Base-by-base conservation (phyloP, 371 early-diverging fungal genomes). In the Syncephalastrum racemosum region DNA sequence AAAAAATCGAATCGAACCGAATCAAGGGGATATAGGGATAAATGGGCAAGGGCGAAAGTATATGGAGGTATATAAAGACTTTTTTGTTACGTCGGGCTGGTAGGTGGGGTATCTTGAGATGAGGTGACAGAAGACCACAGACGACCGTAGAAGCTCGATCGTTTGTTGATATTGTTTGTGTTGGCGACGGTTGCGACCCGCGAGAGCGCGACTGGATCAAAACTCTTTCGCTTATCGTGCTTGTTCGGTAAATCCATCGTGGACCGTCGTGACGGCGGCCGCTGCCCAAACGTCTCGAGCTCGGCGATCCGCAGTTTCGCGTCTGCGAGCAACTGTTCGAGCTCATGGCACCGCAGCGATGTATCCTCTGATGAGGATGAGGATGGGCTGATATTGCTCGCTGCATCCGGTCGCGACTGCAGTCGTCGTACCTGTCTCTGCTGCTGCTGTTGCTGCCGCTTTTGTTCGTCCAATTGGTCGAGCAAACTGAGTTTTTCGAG, bases 381-480 rank as follows among this genome's bases (percentile, higher is more conserved):
- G 24, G n/a, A 15, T 5, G n/a, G 16, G 24, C 24, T 24, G 49
- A 46, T 46, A 16, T 48, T 6, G 4, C 23, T 48, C 24, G 24
- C n/a, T n/a, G 4, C n/a, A 22, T 14, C 22, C 12, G 7, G 49
- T 6, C 12, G 36, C 10, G 36, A 2, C 10, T 31, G 36, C 10
- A 31, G 25, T 51, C 51, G 16, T 51, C 40, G 19, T 39, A 19
- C 2, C 23, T 7, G 14, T 24, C 36, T 12, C 22, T 16, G 31
- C 50, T 48, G 50, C 27, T 31, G 27, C n/a, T 39, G 46, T 47
- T 49, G 54, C 24, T 43, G 50, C 52, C n/a, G 70, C 44, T 70
- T 74, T 49, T 68, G 70, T 31, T 68, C 64, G 62, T 78, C 78
- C 25, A 78, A 24, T 2, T 49, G 52, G 3, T 66, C 66, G 31